Base-by-base conservation (phyloP, 2,329 filamentous ascomycete genomes). In the Fusarium nurragi region DNA sequence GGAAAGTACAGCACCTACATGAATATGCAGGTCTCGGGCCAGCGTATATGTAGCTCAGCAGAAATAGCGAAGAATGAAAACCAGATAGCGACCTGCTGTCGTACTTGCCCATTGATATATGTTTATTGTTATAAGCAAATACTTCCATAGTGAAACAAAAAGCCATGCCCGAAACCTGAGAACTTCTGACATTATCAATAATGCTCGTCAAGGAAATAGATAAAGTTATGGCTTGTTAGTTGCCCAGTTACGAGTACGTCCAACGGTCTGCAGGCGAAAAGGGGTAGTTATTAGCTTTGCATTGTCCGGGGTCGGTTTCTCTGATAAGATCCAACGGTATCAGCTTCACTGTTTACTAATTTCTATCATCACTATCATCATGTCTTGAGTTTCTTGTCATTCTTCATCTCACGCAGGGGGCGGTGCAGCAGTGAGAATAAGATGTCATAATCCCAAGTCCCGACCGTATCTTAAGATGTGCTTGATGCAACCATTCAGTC, bases 311-410 rank as follows among this genome's bases (percentile, higher is more conserved):
- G 23, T 40, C 21, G 18, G 48, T 12, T 13, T 21, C 10, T 43
- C 10, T 39, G 57, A 61, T 61, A 55, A 55, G 58, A 44, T 32
- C 16, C 12, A 34, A 13, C 4, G 44, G n/a, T 14, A 21, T 23
- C 23, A 28, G 23, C 10, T 34, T 39, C 30, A 21, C 3, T 39
- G 21, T 44, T 61, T 44, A 49, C 22, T 61, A 61, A 61, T 61
- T 50, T 37, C 10, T 19, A 56, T 54, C 32, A 34, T 34, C 9
- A 44, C 44, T 11, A 19, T 28, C n/a, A 23, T 28, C 23, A n/a
- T 14, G 5, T 30, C 39, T n/a, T 34, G 12, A 36, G 30, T 60
- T 54, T 54, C 22, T 13, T 21, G 34, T 36, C 13, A 19, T n/a
- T 13, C 18, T 54, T 49, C 32, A 56, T 22, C 32, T 30, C 40